Percentiles rank a stretch among this genome's conserved stretches.
phyloP scores from a whole-genome alignment of 1,284 basidiomycete species.

The Amylostereum chailletii region DNA sequence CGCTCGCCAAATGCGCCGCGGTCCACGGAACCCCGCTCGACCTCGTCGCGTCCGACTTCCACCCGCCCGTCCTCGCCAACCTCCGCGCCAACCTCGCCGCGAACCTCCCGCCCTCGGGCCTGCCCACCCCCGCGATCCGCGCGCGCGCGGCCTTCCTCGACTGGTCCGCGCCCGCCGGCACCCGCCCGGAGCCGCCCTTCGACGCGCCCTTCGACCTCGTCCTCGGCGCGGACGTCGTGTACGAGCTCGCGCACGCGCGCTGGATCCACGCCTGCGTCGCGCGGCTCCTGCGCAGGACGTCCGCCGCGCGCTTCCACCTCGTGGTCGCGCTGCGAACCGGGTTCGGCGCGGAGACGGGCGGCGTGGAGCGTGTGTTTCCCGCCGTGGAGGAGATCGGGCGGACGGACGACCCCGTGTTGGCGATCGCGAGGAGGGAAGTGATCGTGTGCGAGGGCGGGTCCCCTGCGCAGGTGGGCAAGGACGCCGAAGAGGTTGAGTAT shows the following conservation, averaged over 20 bases:
- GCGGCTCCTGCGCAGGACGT: constrained; percentile 26
- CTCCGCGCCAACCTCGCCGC: constrained; percentile 55
- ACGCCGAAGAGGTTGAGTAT: constrained; percentile 47
- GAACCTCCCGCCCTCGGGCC: constrained; percentile 38
- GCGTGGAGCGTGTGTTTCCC: constrained; percentile 51
- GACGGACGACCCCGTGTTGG: constrained; percentile 20
- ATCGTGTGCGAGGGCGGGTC: constrained; percentile 45
- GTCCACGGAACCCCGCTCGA: constrained; percentile 3
- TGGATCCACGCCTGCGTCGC: constrained; percentile 59
- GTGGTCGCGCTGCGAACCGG: constrained; percentile 67
- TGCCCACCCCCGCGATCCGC: constrained; percentile 8
- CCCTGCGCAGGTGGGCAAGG: constrained; percentile 19
- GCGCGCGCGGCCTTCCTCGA: constrained; percentile 41
- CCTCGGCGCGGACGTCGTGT: constrained; percentile 71
- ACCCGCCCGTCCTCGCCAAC: constrained; percentile 68
- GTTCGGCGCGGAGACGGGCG: constrained; percentile 48
- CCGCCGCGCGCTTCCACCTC: constrained; percentile 47
- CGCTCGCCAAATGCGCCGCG: constrained; percentile 44
- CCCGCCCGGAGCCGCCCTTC: constrained; percentile 14
- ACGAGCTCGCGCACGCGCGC: constrained; percentile 57
- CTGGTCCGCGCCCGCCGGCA: constrained; percentile 51
- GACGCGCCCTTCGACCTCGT: constrained; percentile 54
- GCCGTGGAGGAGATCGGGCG: not conserved
- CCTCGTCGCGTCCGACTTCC: constrained; percentile 75
- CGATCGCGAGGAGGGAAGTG: constrained; percentile 39